Evolutionary conservation across 164 flowering plant species (phyloP).

Genomic region (Litsea cubeba): DNA sequence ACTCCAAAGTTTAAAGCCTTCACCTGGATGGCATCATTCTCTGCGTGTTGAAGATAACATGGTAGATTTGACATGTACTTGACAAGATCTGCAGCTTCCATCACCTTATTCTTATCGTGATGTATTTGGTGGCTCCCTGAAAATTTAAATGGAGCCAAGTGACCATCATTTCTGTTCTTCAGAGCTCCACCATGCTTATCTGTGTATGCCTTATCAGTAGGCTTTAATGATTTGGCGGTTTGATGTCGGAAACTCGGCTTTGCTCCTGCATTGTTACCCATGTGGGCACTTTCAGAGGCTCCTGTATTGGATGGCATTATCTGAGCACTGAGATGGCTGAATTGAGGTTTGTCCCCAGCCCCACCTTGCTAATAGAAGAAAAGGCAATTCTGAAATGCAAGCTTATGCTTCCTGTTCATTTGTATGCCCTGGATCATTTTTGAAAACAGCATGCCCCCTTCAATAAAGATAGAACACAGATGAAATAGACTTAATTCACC

Average conservation of each 20-base stretch:
- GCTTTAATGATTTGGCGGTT: conserved; percentile 5
- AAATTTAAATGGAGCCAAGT: conserved; percentile 17
- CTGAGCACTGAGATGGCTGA: background rate
- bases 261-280: background rate
- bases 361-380: background rate
- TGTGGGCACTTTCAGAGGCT: background rate
- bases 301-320: conserved; percentile 3
- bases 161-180: conserved; percentile 15
- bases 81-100: conserved; percentile 60
- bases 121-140: conserved; percentile 23
- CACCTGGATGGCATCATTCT: conserved; percentile 41
- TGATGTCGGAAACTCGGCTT: conserved; percentile 4
- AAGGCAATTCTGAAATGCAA: background rate
- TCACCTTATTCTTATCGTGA: conserved; percentile 7
- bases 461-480: background rate
- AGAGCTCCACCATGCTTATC: conserved; percentile 1
- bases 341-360: background rate
- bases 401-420: background rate
- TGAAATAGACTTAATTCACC: background rate
- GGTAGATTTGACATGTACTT: conserved; percentile 88
- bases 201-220: background rate
- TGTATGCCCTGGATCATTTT: background rate
- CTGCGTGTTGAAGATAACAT: conserved; percentile 50
- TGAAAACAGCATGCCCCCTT: background rate
- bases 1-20: conserved; percentile 80